These are phyloP conservation scores for Trichaptum fuscoviolaceum DNA, from an alignment of 768 basidiomycete species.

Conservation along the genomic window DNA sequence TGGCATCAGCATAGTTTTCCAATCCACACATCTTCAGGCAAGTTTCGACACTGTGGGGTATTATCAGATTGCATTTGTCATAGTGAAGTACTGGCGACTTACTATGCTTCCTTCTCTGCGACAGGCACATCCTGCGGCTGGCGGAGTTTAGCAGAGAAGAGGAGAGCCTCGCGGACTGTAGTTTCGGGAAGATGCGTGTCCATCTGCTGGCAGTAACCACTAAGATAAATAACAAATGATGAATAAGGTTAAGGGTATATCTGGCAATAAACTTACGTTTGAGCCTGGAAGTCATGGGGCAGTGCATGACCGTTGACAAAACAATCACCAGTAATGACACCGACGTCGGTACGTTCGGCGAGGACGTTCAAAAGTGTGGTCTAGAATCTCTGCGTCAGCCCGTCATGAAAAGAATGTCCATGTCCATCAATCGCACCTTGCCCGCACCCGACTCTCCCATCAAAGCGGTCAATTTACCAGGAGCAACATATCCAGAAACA, in stretches of 20 bases:
- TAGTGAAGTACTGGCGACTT: background rate
- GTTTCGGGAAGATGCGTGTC: conserved; percentile 35
- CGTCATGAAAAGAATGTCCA: background rate
- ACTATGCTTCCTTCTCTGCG: conserved; percentile 33
- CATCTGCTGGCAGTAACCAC: conserved; percentile 36
- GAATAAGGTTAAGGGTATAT: background rate
- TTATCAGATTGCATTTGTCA: background rate
- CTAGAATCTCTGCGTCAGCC: conserved; percentile 19
- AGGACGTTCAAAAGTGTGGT: conserved; percentile 57
- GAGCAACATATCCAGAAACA: conserved; percentile 34
- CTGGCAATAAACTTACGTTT: conserved; percentile 34
- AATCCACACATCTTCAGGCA: conserved; percentile 38
- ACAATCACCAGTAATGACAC: conserved; percentile 45
- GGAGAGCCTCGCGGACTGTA: conserved; percentile 31
- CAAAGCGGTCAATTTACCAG: conserved; percentile 57
- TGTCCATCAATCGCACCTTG: conserved; percentile 24
- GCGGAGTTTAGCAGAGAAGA: conserved; percentile 33
- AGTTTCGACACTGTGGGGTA: conserved; percentile 19
- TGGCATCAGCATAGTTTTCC: conserved; percentile 38
- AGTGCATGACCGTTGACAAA: conserved; percentile 50
- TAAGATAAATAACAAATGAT: background rate
- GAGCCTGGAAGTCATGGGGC: conserved; percentile 56
- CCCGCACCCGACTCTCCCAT: conserved; percentile 63
- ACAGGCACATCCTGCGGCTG: conserved; percentile 29
- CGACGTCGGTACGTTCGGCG: conserved; percentile 42